phyloP scores from a whole-genome alignment of 805 yeast species.

The Wickerhamiella australiensis region DNA sequence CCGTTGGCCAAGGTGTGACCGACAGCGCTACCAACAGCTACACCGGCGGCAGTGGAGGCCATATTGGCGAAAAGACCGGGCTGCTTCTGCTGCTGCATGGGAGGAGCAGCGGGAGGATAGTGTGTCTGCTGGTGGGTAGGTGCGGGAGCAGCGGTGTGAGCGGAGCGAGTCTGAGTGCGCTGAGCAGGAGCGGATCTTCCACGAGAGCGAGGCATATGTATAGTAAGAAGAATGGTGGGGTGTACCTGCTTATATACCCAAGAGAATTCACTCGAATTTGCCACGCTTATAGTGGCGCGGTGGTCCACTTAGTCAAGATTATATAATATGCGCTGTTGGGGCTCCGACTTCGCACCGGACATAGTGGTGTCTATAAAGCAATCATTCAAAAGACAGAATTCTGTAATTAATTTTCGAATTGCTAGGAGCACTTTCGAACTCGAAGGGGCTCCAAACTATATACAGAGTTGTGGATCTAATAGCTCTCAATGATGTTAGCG shows the following conservation, averaged over 20 bases:
- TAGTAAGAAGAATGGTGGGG: not conserved
- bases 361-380: no score
- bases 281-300: slow-evolving; percentile 6
- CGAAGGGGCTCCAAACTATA: no score
- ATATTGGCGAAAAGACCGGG: slow-evolving; percentile 93
- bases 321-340: no score
- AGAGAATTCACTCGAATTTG: slow-evolving; percentile 6
- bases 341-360: slow-evolving; percentile 6
- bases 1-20: slow-evolving; percentile 98
- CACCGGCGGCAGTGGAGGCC: slow-evolving; percentile 99
- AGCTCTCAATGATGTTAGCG: not conserved
- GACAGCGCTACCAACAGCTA: slow-evolving; percentile 93
- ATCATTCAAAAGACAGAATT: no score
- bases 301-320: not conserved
- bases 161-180: slow-evolving; percentile 22
- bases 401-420: no score
- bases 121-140: slow-evolving; percentile 27
- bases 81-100: slow-evolving; percentile 34
- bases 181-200: slow-evolving; percentile 32
- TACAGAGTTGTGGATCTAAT: no score
- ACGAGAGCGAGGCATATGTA: slow-evolving; percentile 32
- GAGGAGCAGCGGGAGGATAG: slow-evolving; percentile 37
- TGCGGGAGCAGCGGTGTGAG: slow-evolving; percentile 41
- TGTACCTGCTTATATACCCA: slow-evolving; percentile 5
- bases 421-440: no score